These are phyloP conservation scores for Calonectria fujianensis DNA, from an alignment of 2,329 filamentous ascomycete genomes.

Conservation along the genomic window DNA sequence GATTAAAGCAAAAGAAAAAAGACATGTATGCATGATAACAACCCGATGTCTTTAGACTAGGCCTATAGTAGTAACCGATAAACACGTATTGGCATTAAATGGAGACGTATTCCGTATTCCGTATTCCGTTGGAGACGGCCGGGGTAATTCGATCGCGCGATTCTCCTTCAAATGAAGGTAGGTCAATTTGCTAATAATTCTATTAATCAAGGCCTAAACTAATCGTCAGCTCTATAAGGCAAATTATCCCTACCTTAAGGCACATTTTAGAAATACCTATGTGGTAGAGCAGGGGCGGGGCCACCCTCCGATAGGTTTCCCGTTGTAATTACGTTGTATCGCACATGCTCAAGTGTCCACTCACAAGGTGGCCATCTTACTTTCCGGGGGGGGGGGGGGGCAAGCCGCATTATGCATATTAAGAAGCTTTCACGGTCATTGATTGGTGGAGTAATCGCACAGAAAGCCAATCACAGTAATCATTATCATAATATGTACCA, in stretches of 20 bases:
- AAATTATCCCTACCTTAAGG: no score
- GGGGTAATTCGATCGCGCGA: no score
- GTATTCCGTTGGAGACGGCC: not conserved
- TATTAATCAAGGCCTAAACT: no score
- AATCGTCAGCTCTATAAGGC: no score
- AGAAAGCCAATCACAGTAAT: not conserved
- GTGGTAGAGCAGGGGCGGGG: no score
- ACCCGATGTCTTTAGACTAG: not conserved
- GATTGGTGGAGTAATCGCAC: slow-evolving; percentile 9
- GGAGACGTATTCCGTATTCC: not conserved
- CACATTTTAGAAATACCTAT: no score
- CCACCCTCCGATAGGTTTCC: not conserved
- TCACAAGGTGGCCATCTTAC: not conserved
- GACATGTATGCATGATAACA: not conserved
- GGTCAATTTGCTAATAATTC: no score
- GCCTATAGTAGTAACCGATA: not conserved
- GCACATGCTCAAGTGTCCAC: not conserved
- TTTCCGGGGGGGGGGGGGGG: not conserved
- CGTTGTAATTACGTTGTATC: not conserved
- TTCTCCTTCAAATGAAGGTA: no score
- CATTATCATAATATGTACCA: slow-evolving; percentile 13
- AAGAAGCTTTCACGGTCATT: not conserved
- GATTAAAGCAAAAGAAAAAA: not conserved
- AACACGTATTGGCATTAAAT: not conserved
- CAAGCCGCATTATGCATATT: not conserved